Evolutionary conservation across 768 basidiomycete species (phyloP).

Genomic region (Russula abietina): DNA sequence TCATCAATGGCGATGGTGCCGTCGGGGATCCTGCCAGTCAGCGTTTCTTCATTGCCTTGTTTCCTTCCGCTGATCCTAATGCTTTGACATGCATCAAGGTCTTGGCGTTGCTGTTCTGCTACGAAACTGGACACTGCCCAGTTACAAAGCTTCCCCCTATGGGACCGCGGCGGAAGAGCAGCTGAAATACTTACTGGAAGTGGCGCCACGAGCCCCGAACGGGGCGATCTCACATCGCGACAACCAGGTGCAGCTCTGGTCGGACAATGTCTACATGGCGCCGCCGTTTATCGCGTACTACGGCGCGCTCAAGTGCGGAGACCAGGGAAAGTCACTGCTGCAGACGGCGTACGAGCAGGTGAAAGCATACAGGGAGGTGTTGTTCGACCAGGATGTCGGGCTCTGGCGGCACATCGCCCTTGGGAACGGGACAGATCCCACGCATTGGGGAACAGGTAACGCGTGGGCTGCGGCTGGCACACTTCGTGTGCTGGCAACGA

Average conservation of each 20-base stretch:
- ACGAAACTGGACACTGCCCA: conserved; percentile 46
- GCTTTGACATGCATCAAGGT: conserved; percentile 29
- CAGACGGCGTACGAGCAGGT: conserved; percentile 51
- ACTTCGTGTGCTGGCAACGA: conserved; percentile 51
- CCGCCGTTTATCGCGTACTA: conserved; percentile 65
- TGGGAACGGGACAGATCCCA: conserved; percentile 41
- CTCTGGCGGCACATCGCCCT: conserved; percentile 54
- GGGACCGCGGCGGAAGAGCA: conserved; percentile 41
- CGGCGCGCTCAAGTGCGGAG: conserved; percentile 42
- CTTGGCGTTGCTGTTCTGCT: conserved; percentile 50
- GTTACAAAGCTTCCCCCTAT: conserved; percentile 32
- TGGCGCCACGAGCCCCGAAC: conserved; percentile 39
- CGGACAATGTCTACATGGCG: conserved; percentile 57
- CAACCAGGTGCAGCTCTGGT: conserved; percentile 51
- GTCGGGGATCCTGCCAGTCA: conserved; percentile 57
- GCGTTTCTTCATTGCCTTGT: conserved; percentile 16
- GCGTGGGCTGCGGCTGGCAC: conserved; percentile 69
- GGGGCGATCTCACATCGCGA: conserved; percentile 59
- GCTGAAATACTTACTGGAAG: conserved; percentile 42
- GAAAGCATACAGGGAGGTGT: conserved; percentile 46
- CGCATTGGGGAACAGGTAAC: conserved; percentile 61
- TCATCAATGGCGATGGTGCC: conserved; percentile 45
- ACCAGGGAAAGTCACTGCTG: conserved; percentile 34
- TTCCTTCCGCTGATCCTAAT: not conserved
- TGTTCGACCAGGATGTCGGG: conserved; percentile 39